phyloP scores from a whole-genome alignment of 805 yeast genomes.

The Candida tibetensis region DNA sequence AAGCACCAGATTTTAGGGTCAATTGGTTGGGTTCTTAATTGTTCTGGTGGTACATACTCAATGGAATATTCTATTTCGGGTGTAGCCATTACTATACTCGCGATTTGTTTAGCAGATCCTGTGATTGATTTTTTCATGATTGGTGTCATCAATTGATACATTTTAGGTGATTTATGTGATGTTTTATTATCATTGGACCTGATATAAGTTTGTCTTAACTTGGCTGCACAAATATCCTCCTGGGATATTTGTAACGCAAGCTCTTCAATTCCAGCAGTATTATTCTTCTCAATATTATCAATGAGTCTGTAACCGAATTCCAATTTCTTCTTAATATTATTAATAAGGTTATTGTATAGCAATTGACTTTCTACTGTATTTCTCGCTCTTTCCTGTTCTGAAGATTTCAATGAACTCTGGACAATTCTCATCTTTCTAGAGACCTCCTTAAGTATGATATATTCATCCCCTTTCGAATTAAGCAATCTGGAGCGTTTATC shows the following conservation, averaged over 20 bases:
- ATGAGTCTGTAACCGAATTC: slow-evolving; percentile 21
- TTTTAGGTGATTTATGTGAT: neutral
- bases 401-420: slow-evolving; percentile 15
- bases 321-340: slow-evolving; percentile 28
- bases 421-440: slow-evolving; percentile 26
- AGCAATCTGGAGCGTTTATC: slow-evolving; percentile 22
- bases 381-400: slow-evolving; percentile 15
- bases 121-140: slow-evolving; percentile 14
- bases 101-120: slow-evolving; percentile 9
- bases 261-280: slow-evolving; percentile 9
- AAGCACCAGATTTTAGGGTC: slow-evolving; percentile 20
- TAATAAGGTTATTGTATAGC: slow-evolving; percentile 22
- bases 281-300: slow-evolving; percentile 7
- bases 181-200: neutral
- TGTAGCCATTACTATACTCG: slow-evolving; percentile 6
- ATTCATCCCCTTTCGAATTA: slow-evolving; percentile 39
- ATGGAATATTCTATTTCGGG: slow-evolving; percentile 7
- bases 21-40: slow-evolving; percentile 11
- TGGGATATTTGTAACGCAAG: slow-evolving; percentile 9
- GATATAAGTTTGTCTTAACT: slow-evolving; percentile 16
- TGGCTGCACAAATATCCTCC: slow-evolving; percentile 17
- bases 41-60: slow-evolving; percentile 23
- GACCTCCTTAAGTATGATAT: slow-evolving; percentile 34
- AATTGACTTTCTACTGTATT: slow-evolving; percentile 19
- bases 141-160: slow-evolving; percentile 12